These are phyloP conservation scores for Monosiga brevicollis DNA, from an alignment of 78 protist species.

Conservation along the genomic window DNA sequence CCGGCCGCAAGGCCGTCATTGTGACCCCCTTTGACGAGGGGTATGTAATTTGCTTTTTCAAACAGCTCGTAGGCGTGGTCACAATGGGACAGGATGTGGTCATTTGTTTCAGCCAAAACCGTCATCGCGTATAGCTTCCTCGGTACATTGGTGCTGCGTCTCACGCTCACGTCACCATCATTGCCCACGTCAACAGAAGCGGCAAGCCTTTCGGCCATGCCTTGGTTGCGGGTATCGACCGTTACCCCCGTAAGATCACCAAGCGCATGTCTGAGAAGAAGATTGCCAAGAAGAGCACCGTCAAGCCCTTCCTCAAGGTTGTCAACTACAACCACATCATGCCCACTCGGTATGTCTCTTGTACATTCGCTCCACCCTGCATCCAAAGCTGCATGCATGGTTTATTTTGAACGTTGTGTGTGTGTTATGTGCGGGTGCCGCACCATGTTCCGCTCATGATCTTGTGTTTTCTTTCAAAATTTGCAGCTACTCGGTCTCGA, in stretches of 20 bases:
- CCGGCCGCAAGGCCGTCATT: constrained; percentile 96
- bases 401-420: no score
- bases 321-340: constrained; percentile 95
- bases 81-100: no score
- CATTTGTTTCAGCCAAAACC: no score
- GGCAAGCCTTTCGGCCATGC: constrained; percentile 89
- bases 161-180: constrained; percentile 43
- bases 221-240: constrained; percentile 92
- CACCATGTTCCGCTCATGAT: not conserved
- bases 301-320: constrained; percentile 90
- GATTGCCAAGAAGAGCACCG: constrained; percentile 62
- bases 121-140: no score
- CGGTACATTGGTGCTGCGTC: no score
- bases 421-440: not conserved
- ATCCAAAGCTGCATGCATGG: not conserved
- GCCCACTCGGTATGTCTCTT: constrained; percentile 83
- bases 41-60: constrained; percentile 1
- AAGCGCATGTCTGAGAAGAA: constrained; percentile 70
- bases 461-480: not conserved
- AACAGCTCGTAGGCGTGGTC: not conserved
- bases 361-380: not conserved
- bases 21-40: constrained; percentile 41
- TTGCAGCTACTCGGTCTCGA: constrained; percentile 31
- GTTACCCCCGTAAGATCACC: constrained; percentile 76
- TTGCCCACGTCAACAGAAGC: constrained; percentile 63